Percentiles rank a stretch among this genome's conserved stretches.
Evolutionary conservation across 495 filamentous ascomycete genomes (phyloP).

Genomic region (Xanthoparmelia taractica): DNA sequence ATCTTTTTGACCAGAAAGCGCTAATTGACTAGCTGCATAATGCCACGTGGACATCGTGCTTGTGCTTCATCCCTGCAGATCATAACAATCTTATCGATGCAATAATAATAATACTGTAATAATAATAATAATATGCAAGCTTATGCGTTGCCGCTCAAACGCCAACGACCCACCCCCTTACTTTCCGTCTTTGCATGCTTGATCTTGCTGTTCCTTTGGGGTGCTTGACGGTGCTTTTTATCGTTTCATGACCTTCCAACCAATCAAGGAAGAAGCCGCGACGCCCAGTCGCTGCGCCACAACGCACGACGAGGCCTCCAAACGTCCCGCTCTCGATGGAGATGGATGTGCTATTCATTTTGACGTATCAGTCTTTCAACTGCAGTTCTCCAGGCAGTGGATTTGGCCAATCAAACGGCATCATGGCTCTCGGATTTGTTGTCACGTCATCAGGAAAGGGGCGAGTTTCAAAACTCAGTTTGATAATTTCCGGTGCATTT

Average conservation of each 20-base stretch:
- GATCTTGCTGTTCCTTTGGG: neutral
- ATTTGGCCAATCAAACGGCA: neutral
- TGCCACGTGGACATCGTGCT: slow-evolving; percentile 15
- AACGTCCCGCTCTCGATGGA: slow-evolving; percentile 6
- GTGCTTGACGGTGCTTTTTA: slow-evolving; percentile 2
- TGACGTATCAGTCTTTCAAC: neutral
- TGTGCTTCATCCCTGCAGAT: slow-evolving; percentile 12
- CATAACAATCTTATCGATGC: no score
- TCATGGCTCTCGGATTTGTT: neutral
- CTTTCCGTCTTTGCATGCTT: neutral
- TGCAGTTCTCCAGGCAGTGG: neutral
- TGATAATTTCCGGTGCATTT: neutral
- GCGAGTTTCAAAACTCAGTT: slow-evolving; percentile 7
- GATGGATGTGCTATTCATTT: neutral
- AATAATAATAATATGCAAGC: no score
- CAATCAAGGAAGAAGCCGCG: slow-evolving; percentile 8
- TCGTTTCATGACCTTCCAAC: slow-evolving; percentile 3
- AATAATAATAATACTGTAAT: no score
- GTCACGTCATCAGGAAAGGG: slow-evolving; percentile 6
- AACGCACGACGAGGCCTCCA: slow-evolving; percentile 9
- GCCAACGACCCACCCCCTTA: slow-evolving; percentile 2
- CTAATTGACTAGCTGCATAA: slow-evolving; percentile 10
- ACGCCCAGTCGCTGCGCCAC: slow-evolving; percentile 10
- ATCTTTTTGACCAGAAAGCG: neutral
- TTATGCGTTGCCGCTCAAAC: slow-evolving; percentile 1